A percentile compares a stretch with the other conserved stretches of the same genome.
These are phyloP conservation scores for Ceratocystis cubensis DNA, from an alignment of 2,329 filamentous ascomycete genomes.

Conservation along the genomic window DNA sequence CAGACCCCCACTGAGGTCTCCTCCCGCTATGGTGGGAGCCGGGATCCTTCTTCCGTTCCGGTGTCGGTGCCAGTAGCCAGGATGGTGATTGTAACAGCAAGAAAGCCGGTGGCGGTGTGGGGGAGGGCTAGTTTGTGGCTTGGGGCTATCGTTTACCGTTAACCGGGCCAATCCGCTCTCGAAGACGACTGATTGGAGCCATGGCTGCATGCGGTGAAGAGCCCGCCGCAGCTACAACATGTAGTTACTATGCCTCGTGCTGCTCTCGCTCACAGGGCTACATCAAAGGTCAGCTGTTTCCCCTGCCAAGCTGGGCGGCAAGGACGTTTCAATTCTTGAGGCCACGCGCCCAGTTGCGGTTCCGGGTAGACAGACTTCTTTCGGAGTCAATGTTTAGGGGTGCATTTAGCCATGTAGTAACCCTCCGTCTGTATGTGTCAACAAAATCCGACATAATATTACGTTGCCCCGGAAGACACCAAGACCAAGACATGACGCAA, in stretches of 20 bases:
- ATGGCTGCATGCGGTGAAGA: neutral
- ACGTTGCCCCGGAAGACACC: neutral
- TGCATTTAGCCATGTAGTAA: neutral
- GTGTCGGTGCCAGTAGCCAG: slow-evolving; percentile 3
- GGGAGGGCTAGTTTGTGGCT: neutral
- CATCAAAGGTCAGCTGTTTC: neutral
- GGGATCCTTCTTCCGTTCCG: slow-evolving; percentile 5
- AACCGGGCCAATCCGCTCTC: neutral
- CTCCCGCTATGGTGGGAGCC: neutral
- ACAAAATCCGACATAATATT: neutral
- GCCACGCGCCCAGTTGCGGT: neutral
- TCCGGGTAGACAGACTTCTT: neutral
- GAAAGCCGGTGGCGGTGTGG: neutral
- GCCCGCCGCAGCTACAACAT: neutral
- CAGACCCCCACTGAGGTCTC: neutral
- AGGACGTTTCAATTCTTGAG: neutral
- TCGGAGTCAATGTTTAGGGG: neutral
- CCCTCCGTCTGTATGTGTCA: neutral
- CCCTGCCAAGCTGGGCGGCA: neutral
- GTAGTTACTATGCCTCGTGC: neutral
- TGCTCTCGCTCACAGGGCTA: neutral
- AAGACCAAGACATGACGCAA: neutral
- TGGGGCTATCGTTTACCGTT: neutral
- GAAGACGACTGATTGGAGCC: neutral
- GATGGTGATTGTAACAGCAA: neutral